Percentiles rank a stretch among this genome's conserved stretches.
Conservation (phyloP, 2,329 filamentous ascomycete genomes). For the Cadophora malorum region DNA sequence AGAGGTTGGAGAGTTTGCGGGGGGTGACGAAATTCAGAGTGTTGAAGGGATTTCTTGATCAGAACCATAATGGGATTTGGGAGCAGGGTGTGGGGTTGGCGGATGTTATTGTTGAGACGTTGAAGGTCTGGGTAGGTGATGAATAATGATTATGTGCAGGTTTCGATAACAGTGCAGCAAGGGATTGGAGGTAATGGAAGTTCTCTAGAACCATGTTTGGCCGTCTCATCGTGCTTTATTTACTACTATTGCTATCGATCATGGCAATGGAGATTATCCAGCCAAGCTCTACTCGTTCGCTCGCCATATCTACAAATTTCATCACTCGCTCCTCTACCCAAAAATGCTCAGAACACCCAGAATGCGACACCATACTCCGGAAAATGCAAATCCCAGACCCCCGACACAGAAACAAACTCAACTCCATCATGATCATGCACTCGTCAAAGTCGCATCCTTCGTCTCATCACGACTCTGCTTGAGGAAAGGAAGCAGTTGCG, state of each 20-base stretch:
- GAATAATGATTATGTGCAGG: background rate
- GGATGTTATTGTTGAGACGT: slow-evolving; percentile 3
- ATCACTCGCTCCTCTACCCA: background rate
- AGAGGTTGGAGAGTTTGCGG: background rate
- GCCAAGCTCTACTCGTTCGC: background rate
- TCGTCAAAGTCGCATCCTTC: slow-evolving; percentile 46
- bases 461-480: slow-evolving; percentile 92
- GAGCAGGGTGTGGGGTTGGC: slow-evolving; percentile 15
- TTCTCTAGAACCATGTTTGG: background rate
- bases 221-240: background rate
- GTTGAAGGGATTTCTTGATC: slow-evolving; percentile 12
- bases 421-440: slow-evolving; percentile 4
- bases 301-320: background rate
- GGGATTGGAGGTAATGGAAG: background rate
- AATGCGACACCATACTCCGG: slow-evolving; percentile 11
- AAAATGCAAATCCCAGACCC: background rate
- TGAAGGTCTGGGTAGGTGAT: slow-evolving; percentile 1
- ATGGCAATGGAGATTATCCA: background rate
- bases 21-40: background rate
- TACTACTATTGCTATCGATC: background rate
- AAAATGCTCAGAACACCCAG: slow-evolving; percentile 3
- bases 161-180: background rate
- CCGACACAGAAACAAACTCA: background rate
- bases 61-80: slow-evolving; percentile 19
- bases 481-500: slow-evolving; percentile 84